Conservation (phyloP, 257 asterid genomes). For the Lycium barbarum region DNA sequence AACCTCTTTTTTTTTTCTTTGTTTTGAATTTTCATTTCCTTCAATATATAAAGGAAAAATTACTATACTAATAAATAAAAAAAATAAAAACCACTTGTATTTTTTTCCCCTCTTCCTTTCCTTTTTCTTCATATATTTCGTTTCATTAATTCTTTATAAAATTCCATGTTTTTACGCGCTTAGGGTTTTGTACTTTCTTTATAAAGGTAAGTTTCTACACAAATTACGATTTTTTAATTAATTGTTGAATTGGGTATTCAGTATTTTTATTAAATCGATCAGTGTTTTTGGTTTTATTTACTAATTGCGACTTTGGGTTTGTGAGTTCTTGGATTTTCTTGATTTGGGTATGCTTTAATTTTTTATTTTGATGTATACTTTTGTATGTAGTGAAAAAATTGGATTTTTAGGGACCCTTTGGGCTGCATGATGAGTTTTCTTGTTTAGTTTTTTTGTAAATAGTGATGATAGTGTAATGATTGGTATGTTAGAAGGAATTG, state of each 20-base stretch:
- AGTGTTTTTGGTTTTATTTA: neutral
- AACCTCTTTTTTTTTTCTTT: neutral
- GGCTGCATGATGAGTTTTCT: neutral
- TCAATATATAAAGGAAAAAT: neutral
- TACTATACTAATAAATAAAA: neutral
- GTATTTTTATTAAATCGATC: neutral
- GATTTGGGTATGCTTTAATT: neutral
- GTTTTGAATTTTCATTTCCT: neutral
- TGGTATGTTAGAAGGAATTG: neutral
- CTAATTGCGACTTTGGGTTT: slow-evolving; percentile 6
- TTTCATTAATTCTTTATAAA: neutral
- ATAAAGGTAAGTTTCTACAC: neutral
- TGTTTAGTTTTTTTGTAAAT: neutral
- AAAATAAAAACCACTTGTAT: neutral
- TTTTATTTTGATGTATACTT: neutral
- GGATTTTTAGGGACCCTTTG: neutral
- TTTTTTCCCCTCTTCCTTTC: neutral
- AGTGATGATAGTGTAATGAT: neutral
- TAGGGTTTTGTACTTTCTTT: neutral
- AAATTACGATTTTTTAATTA: neutral
- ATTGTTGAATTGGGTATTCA: neutral
- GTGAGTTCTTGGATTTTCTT: neutral
- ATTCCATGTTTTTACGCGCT: neutral
- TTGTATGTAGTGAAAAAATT: slow-evolving; percentile 11
- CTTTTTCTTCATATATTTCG: neutral